Conservation (phyloP, 371 early-diverging fungal genomes). For the Dichotomocladium elegans region DNA sequence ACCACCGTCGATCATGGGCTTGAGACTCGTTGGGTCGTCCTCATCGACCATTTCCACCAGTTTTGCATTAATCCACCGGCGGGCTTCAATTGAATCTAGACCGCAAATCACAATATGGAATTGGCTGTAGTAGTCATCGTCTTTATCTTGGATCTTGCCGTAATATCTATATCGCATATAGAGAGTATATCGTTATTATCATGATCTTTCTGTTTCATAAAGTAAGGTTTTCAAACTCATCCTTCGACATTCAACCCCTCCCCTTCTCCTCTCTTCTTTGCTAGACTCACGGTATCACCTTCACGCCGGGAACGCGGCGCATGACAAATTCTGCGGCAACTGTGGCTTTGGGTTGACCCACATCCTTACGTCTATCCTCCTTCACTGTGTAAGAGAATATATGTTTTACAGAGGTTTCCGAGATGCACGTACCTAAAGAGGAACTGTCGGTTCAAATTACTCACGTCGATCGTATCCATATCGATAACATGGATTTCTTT, state of each 20-base stretch:
- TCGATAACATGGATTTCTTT: constrained; percentile 88
- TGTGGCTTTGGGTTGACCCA: constrained; percentile 81
- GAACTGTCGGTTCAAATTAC: constrained; percentile 98
- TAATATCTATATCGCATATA: constrained; percentile 47
- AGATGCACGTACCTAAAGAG: constrained; percentile 69
- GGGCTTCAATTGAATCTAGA: constrained; percentile 91
- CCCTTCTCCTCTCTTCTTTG: no score
- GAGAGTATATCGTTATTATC: neutral
- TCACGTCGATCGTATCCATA: constrained; percentile 97
- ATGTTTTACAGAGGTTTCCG: no score
- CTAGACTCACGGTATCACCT: constrained; percentile 78
- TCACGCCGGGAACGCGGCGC: constrained; percentile 74
- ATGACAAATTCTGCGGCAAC: constrained; percentile 89
- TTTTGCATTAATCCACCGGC: constrained; percentile 95
- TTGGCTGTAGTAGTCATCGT: constrained; percentile 84
- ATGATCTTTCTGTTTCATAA: neutral
- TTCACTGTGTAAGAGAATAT: neutral
- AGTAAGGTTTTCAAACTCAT: no score
- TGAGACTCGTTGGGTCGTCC: constrained; percentile 66
- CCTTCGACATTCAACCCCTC: no score
- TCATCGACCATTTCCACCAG: constrained; percentile 72
- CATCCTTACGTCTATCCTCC: constrained; percentile 58
- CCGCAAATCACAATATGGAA: constrained; percentile 92
- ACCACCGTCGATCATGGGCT: constrained; percentile 93
- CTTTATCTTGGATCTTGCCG: constrained; percentile 93